phyloP scores from a whole-genome alignment of 2,329 filamentous ascomycete species.

The Albifimbria verrucaria region DNA sequence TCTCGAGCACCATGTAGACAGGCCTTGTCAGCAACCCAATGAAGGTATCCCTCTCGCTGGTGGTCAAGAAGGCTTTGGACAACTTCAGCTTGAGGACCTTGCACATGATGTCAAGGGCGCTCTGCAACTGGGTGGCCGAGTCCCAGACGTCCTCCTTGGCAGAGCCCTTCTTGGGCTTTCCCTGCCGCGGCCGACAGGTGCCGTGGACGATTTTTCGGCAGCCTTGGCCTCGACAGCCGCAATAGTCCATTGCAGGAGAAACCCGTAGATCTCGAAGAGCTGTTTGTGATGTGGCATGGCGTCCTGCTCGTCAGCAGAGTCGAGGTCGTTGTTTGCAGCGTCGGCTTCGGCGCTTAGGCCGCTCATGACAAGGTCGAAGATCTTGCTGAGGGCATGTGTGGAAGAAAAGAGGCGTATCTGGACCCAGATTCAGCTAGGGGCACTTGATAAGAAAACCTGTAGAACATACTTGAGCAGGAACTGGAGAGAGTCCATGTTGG shows the following conservation, averaged over 20 bases:
- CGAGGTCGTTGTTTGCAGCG: constrained; percentile 78
- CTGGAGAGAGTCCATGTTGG: constrained; percentile 87
- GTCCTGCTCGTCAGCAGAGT: constrained; percentile 84
- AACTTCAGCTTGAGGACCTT: constrained; percentile 93
- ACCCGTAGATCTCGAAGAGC: constrained; percentile 89
- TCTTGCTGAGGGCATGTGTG: constrained; percentile 80
- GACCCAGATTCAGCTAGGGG: too few relatives aligned
- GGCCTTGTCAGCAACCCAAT: constrained; percentile 88
- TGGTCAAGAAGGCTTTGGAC: constrained; percentile 90
- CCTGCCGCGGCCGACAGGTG: constrained; percentile 67
- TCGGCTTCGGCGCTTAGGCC: constrained; percentile 84
- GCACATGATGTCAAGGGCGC: constrained; percentile 89
- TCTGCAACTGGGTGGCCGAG: constrained; percentile 81
- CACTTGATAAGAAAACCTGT: too few relatives aligned
- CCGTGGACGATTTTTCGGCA: constrained; percentile 75
- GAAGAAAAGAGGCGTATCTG: constrained; percentile 79
- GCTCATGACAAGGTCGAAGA: constrained; percentile 86
- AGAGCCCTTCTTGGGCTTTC: constrained; percentile 74
- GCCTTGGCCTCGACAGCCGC: constrained; percentile 92
- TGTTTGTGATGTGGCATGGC: constrained; percentile 83
- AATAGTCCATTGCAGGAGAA: constrained; percentile 91
- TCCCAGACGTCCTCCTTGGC: constrained; percentile 84
- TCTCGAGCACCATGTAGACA: constrained; percentile 91
- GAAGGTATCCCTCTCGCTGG: constrained; percentile 93
- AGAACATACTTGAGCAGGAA: constrained; percentile 90